Base-by-base conservation (phyloP, 352 stramenopile species). In the Globisporangium lucens region DNA sequence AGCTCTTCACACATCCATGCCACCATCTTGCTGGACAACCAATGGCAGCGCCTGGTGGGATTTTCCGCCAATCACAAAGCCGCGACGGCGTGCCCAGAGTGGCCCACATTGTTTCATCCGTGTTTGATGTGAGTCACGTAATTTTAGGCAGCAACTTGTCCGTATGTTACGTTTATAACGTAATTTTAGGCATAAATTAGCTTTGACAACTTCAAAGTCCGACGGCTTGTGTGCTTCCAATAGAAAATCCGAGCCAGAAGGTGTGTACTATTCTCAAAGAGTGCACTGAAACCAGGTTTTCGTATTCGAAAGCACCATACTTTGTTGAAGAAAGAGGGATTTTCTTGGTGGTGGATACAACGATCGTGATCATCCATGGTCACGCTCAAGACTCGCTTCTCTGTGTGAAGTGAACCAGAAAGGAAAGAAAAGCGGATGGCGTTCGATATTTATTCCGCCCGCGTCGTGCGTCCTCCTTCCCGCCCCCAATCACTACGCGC, bases 51-150 rank as follows among this genome's bases (percentile, higher is more conserved):
- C 17, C 20, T 12, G 13, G 43, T 27, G 1, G 5, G 20, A 65
- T 56, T 72, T 71, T 70, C 24, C 67, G 2, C 72, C 72, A 78
- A 78, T 78, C 63, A 63, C 1, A 49, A 5, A 13, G 13, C n/a
- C 36, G 22, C 0, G 5, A 17, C 3, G 20, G 57, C 57, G 57
- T 63, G 57, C 29, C 57, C 4, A 63, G 13, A 22, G 57, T 51
- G 57, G 35, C 10, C 57, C 57, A 63, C 36, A 52, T 47, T 22
- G 57, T 5, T 5, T 43, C 30, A 33, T 13, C 47, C 41, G 4
- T 41, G 22, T 15, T n/a, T 57, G 2, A 57, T 15, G 51, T 33
- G 51, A 17, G 13, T 22, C 24, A 57, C 27, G 51, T n/a, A 36
- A 7, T 22, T 30, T 22, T 17, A 57, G 24, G 22, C 3, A 20